Evolutionary conservation across 2,329 filamentous ascomycete species (phyloP).

Genomic region (Exophiala mesophila): DNA sequence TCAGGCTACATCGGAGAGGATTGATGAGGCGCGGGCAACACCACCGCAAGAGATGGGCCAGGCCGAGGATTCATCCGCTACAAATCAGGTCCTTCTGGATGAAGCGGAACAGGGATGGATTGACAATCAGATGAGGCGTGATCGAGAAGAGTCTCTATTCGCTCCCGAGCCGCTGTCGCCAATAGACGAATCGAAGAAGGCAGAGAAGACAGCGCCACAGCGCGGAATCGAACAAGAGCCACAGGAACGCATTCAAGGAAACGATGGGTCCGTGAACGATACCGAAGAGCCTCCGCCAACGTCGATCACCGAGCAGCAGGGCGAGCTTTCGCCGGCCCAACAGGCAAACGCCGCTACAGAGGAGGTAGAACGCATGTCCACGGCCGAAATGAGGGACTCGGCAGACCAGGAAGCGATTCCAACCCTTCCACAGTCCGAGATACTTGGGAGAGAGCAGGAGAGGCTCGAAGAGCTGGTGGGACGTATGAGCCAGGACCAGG

Average conservation of each 20-base stretch:
- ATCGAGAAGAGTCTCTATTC: constrained; percentile 8
- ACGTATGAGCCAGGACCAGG: no score
- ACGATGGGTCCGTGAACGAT: background rate
- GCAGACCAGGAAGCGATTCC: no score
- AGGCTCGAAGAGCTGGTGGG: no score
- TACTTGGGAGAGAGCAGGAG: no score
- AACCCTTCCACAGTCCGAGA: no score
- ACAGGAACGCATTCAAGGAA: constrained; percentile 1
- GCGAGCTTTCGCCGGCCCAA: background rate
- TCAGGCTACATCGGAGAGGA: background rate
- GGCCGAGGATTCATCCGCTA: no score
- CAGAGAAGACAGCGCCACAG: constrained; percentile 2
- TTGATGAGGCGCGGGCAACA: no score
- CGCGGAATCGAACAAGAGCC: constrained; percentile 1
- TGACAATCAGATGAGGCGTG: constrained; percentile 3
- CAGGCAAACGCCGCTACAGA: no score
- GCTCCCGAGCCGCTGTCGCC: constrained; percentile 1
- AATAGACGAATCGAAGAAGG: background rate
- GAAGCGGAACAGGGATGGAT: background rate
- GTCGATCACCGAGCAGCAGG: background rate
- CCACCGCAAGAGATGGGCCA: no score
- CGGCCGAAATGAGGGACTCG: no score
- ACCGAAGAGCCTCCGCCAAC: constrained; percentile 1
- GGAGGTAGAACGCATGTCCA: no score
- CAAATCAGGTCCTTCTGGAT: background rate